These are phyloP conservation scores for Penicillium sp. DNA, from an alignment of 2,329 filamentous ascomycete species.

Conservation along the genomic window DNA sequence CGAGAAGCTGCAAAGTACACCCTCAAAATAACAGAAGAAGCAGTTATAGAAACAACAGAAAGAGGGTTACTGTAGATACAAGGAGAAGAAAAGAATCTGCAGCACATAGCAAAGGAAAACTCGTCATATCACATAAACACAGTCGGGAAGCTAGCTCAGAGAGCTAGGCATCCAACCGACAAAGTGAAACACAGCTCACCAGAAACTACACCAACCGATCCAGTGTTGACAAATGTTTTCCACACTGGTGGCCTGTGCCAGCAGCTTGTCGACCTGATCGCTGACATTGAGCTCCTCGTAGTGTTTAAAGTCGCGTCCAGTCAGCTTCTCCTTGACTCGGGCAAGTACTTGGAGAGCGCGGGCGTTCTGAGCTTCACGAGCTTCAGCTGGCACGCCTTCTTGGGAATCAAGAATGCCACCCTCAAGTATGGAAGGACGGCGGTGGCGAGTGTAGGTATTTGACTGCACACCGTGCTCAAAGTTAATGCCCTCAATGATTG, in stretches of 20 bases:
- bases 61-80: constrained; percentile 22
- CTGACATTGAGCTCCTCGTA: constrained; percentile 82
- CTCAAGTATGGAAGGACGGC: constrained; percentile 73
- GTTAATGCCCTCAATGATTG: constrained; percentile 58
- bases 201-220: constrained; percentile 99
- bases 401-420: constrained; percentile 50
- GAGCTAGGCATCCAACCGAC: background rate
- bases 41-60: constrained; percentile 17
- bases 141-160: constrained; percentile 30
- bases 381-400: constrained; percentile 48
- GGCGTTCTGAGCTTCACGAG: constrained; percentile 84
- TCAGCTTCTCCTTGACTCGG: constrained; percentile 93
- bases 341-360: constrained; percentile 88
- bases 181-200: constrained; percentile 57
- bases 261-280: constrained; percentile 89
- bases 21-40: constrained; percentile 6
- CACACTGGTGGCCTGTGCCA: constrained; percentile 92
- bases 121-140: constrained; percentile 28
- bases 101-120: constrained; percentile 15
- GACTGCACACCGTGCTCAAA: constrained; percentile 59
- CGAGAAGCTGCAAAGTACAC: constrained; percentile 2
- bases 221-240: constrained; percentile 99
- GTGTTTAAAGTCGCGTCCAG: constrained; percentile 87
- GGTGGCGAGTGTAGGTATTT: constrained; percentile 67
- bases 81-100: constrained; percentile 10